These are phyloP conservation scores for Microdochium bolleyi DNA, from an alignment of 2,329 filamentous ascomycete species.

Conservation along the genomic window DNA sequence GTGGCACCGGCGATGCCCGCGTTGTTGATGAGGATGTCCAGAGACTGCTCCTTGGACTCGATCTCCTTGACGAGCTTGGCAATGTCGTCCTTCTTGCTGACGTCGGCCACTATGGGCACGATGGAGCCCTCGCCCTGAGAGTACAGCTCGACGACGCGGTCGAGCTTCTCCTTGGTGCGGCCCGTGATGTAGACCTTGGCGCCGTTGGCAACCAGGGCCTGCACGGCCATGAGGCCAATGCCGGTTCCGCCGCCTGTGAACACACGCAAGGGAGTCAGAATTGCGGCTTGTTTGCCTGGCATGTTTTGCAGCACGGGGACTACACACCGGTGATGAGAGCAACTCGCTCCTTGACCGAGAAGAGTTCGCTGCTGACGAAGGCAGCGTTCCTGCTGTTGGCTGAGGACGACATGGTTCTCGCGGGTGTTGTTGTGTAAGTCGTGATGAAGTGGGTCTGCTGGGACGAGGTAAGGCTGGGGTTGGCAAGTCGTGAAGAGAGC, in stretches of 20 bases:
- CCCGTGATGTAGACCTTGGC: constrained; percentile 66
- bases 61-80: constrained; percentile 49
- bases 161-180: constrained; percentile 53
- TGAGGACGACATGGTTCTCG: not conserved
- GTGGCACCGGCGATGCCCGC: constrained; percentile 52
- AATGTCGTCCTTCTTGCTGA: constrained; percentile 54
- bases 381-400: constrained; percentile 15
- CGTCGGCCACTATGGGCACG: constrained; percentile 51
- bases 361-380: constrained; percentile 28
- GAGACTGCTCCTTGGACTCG: constrained; percentile 42
- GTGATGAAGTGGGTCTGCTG: not conserved
- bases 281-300: not conserved
- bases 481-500: not conserved
- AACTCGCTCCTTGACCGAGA: constrained; percentile 32
- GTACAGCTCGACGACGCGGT: constrained; percentile 50
- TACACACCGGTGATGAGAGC: constrained; percentile 34
- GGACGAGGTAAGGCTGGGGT: too few relatives aligned
- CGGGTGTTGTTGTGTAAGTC: not conserved
- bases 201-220: constrained; percentile 59
- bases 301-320: too few relatives aligned
- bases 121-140: constrained; percentile 47
- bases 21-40: constrained; percentile 64
- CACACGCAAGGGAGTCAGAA: not conserved
- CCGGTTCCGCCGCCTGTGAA: constrained; percentile 48
- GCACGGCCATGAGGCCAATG: constrained; percentile 62